Conservation (phyloP, 768 basidiomycete species). For the Obba rivulosa region DNA sequence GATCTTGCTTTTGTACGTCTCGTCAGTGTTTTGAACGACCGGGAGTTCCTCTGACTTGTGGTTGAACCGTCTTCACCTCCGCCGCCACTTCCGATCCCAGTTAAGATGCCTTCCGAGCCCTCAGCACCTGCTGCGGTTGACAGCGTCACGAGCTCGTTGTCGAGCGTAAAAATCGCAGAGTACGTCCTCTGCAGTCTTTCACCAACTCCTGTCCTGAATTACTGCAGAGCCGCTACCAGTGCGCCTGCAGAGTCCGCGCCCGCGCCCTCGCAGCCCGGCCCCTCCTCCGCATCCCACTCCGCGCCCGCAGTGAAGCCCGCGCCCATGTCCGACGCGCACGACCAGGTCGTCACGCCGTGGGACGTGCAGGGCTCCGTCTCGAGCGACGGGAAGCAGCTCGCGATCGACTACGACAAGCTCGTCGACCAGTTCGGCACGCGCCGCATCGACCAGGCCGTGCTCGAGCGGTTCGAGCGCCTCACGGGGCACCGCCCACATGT, state of each 20-base stretch:
- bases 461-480: slow-evolving; percentile 85
- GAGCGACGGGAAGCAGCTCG: slow-evolving; percentile 83
- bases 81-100: slow-evolving; percentile 14
- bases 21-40: background rate
- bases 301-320: slow-evolving; percentile 28
- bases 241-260: background rate
- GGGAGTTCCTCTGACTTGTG: background rate
- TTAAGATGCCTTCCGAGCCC: slow-evolving; percentile 20
- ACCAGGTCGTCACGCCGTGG: slow-evolving; percentile 94
- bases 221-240: slow-evolving; percentile 8
- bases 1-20: background rate
- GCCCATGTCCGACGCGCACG: slow-evolving; percentile 30
- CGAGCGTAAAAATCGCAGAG: slow-evolving; percentile 21
- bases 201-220: slow-evolving; percentile 1
- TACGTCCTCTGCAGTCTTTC: slow-evolving; percentile 23
- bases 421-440: slow-evolving; percentile 92
- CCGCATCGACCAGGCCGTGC: slow-evolving; percentile 64
- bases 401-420: slow-evolving; percentile 96
- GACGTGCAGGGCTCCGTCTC: slow-evolving; percentile 92
- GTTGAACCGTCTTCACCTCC: background rate
- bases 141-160: slow-evolving; percentile 21
- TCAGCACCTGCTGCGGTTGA: slow-evolving; percentile 23
- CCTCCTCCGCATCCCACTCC: background rate
- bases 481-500: slow-evolving; percentile 88
- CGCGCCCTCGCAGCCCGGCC: too few relatives aligned